Evolutionary conservation across 192 early-diverging fungal genomes (phyloP), one percentile per base, ranked within the genome.

Genomic region (Cladochytrium replicatum): DNA sequence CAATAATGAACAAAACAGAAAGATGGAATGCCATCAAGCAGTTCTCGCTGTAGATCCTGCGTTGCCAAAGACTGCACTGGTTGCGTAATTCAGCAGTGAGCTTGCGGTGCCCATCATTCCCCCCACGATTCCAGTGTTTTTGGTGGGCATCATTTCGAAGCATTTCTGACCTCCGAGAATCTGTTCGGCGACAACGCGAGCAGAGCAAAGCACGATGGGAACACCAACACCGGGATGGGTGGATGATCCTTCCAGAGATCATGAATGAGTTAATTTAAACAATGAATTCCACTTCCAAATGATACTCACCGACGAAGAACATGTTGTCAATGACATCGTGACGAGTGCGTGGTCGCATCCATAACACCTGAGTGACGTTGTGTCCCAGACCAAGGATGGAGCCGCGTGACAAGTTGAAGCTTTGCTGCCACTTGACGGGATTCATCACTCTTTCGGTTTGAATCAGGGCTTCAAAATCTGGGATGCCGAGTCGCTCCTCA

Each of bases 201-300:
- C 67, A 24, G 74, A 67, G 32, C 61, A 72, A 29, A 79, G 32
- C 1, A 79, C 72, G 30, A 79, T 71, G 25, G 77, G 77, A 11
- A 79, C 77, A 41, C 77, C 77, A 21, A 74, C 77, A 22, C 77
- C 77, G 24, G 77, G 77, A 49, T 79, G 75, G 2, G 77, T 72
- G 23, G 68, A 72, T 4, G 77, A 74, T 25, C 72, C 72, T 57
- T 13, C 3, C 3, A 37, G 13, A 37, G 13, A 17, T 37, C 13
- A 37, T 37, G 34, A 37, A 37, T 37, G 27, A 57, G 1, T n/a
- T 2, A 53, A 32, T 40, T 25, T 8, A 52, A n/a, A 56, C n/a
- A 53, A 2, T 54, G 31, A 29, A 15, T 1, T 2, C 27, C 0
- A 28, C 52, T 19, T 1, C 19, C 40, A 0, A 11, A 1, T 5